Conservation (phyloP, 2,329 filamentous ascomycete species). For the Chrysoporthe cubensis region DNA sequence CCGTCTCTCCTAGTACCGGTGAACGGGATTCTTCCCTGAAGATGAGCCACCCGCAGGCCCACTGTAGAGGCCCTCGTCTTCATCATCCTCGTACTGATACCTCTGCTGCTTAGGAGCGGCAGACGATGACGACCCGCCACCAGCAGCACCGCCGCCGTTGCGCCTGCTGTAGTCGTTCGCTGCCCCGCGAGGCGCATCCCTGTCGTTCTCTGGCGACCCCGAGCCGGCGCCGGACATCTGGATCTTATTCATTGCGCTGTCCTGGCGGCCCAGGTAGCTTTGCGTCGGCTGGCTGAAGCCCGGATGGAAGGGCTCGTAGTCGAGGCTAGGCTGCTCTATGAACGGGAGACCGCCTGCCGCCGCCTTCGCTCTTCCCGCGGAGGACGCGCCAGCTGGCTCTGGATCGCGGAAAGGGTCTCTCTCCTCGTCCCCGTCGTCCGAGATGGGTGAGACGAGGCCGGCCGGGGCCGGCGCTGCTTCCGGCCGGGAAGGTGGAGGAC, state of each 20-base stretch:
- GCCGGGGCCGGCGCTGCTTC: slow-evolving; percentile 8
- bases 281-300: slow-evolving; percentile 39
- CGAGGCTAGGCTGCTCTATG: slow-evolving; percentile 42
- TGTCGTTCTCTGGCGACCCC: slow-evolving; percentile 9
- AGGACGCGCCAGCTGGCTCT: slow-evolving; percentile 22
- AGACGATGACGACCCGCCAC: background rate
- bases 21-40: slow-evolving; percentile 29
- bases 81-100: slow-evolving; percentile 23
- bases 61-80: slow-evolving; percentile 21
- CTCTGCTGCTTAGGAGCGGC: slow-evolving; percentile 11
- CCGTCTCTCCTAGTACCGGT: slow-evolving; percentile 28
- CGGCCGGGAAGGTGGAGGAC: slow-evolving; percentile 14
- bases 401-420: slow-evolving; percentile 34
- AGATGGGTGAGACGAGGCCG: slow-evolving; percentile 25
- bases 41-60: slow-evolving; percentile 10
- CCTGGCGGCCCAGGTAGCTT: slow-evolving; percentile 44
- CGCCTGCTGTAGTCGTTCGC: background rate
- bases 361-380: slow-evolving; percentile 15
- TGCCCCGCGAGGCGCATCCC: slow-evolving; percentile 6
- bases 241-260: slow-evolving; percentile 46
- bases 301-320: slow-evolving; percentile 45
- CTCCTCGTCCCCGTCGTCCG: slow-evolving; percentile 32
- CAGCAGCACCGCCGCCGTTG: background rate
- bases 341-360: slow-evolving; percentile 23
- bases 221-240: slow-evolving; percentile 45